Percentiles rank a stretch among this genome's conserved stretches.
Evolutionary conservation across 2,329 filamentous ascomycete species (phyloP).

Genomic region (Fonsecaea pedrosoi): DNA sequence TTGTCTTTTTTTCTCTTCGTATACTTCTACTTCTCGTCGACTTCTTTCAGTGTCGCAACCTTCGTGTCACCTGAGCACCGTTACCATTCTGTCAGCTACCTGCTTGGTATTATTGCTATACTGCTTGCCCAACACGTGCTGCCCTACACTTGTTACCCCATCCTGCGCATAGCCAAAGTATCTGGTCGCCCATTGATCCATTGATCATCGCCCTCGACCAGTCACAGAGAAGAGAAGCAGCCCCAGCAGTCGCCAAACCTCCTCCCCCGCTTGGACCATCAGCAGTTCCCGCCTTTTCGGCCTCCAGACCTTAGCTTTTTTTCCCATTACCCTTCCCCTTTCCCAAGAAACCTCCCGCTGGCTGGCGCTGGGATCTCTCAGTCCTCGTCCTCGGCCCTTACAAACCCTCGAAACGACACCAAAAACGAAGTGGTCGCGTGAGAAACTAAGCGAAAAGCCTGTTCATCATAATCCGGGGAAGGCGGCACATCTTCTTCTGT

Average conservation of each 20-base stretch:
- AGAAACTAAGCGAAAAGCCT: constrained; percentile 22
- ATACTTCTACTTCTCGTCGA: background rate
- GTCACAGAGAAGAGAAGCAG: background rate
- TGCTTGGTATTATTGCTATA: too few relatives aligned
- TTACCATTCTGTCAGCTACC: background rate
- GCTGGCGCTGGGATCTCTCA: background rate
- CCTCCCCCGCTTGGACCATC: constrained; percentile 17
- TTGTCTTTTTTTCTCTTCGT: background rate
- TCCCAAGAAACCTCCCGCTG: background rate
- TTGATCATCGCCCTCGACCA: constrained; percentile 6
- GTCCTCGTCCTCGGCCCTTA: constrained; percentile 1
- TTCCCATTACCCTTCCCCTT: background rate
- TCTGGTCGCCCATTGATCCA: constrained; percentile 1
- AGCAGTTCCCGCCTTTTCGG: constrained; percentile 9
- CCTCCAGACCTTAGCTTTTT: constrained; percentile 3
- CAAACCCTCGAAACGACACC: background rate
- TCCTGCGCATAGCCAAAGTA: background rate
- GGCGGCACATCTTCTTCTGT: constrained; percentile 13
- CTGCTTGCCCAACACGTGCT: constrained; percentile 1
- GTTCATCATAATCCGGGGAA: constrained; percentile 31
- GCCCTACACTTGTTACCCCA: background rate
- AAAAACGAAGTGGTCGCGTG: constrained; percentile 21
- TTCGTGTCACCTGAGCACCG: constrained; percentile 15
- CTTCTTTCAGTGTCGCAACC: background rate
- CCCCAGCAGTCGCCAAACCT: constrained; percentile 2